Evolutionary conservation across 148 eudicot species (phyloP), one percentile per base, ranked within the genome.

Genomic region (Fagopyrum homotropicum): DNA sequence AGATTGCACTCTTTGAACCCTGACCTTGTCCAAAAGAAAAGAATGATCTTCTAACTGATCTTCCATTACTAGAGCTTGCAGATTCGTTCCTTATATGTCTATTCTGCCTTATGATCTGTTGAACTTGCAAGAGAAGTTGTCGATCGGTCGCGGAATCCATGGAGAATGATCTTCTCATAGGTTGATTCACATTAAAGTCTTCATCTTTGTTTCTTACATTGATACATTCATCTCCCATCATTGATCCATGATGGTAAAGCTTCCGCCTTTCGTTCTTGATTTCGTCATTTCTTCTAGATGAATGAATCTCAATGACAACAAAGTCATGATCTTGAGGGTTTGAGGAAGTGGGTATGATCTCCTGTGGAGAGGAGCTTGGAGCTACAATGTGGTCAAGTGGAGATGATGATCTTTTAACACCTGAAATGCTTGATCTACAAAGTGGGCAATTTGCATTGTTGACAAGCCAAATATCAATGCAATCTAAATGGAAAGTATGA

Each of bases 381-480:
- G 97, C 94, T 17, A 82, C 76, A 35, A 92, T 83, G 48, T 69
- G 86, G 54, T 88, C 89, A 8, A 78, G 73, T 17, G 85, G 86
- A 70, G 14, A 35, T 35, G 40, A 35, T 35, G 40, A 12, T 80
- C 78, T 26, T 75, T 80, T 1, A 82, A 77, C 55, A 0, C 91
- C 96, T 0, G 96, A 89, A 75, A 92, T 90, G 69, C 84, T 84
- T 15, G 91, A 82, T 73, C 98, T 83, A 69, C 98, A 93, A 43
- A 93, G 87, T 7, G 98, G 98, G 75, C 98, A 93, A 72, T 88
- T 93, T 17, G 91, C 88, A 51, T 90, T 93, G 81, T 73, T 88
- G 44, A 89, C 77, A 1, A 93, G 87, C 98, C 98, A 93, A 14
- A 93, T 73, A 64, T 93, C 98, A 63, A 93, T 90, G 80, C 98